These are phyloP conservation scores for Saccharomycopsis malanga DNA, from an alignment of 805 yeast species.

Conservation along the genomic window DNA sequence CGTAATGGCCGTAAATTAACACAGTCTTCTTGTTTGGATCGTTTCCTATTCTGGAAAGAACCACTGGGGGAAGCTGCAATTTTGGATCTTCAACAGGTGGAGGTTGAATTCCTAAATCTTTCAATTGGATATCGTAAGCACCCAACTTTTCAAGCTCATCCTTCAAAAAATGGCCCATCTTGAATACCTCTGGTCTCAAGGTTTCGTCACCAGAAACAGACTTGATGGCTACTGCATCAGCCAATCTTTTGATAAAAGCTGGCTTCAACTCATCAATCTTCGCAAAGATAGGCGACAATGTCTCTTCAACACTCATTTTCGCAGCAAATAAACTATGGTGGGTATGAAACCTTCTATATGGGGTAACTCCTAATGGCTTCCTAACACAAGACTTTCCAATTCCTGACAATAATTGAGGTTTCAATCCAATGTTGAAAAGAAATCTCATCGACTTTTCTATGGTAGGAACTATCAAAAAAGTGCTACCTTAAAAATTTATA, in stretches of 20 bases:
- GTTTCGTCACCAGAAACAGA: constrained; percentile 90
- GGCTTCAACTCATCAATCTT: constrained; percentile 74
- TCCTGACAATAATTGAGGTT: no score
- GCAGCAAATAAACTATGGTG: no score
- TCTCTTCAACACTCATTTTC: constrained; percentile 5
- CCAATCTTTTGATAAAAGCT: constrained; percentile 60
- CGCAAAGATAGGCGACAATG: constrained; percentile 32
- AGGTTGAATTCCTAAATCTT: constrained; percentile 82
- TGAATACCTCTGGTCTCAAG: constrained; percentile 81
- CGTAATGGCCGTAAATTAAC: constrained; percentile 93
- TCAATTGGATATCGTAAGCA: constrained; percentile 73
- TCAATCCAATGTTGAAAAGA: no score
- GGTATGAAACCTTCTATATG: no score
- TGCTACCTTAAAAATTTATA: no score
- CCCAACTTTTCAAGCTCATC: constrained; percentile 65
- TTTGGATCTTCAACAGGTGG: constrained; percentile 70
- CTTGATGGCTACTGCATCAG: constrained; percentile 86
- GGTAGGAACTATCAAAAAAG: no score
- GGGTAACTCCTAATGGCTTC: no score
- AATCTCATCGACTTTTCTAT: no score
- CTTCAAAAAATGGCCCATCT: constrained; percentile 79
- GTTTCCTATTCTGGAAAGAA: constrained; percentile 79
- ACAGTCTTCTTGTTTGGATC: constrained; percentile 84
- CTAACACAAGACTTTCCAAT: no score
- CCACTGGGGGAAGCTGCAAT: constrained; percentile 85